Evolutionary conservation across 192 early-diverging fungal species (phyloP), one percentile per base, ranked within the genome.

Genomic region (Backusella tuberculispora): DNA sequence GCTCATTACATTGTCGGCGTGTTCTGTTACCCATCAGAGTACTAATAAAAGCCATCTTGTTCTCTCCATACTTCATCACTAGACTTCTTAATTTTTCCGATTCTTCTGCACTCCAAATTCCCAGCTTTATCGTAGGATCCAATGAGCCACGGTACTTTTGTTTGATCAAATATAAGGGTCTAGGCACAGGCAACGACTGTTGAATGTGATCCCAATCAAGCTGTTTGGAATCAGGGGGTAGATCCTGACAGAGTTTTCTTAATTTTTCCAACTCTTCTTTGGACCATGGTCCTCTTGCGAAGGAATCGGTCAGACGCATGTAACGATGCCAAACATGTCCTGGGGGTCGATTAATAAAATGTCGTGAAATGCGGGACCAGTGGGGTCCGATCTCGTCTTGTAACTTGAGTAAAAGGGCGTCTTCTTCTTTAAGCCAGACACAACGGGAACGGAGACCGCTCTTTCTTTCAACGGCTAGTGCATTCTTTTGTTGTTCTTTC

Each of bases 351-450:
- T 71, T 41, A 13, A 64, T 45, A 14, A 80, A 50, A 2, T 41
- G 65, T 26, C 50, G 71, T 0, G 71, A 40, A n/a, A 80, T 71
- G 40, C 19, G 40, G 1, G 72, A 44, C 66, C 67, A 80, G 14
- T 53, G 47, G 0, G 9, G 6, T 7, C 75, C 74, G 19, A 63
- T 9, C 15, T 45, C 43, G 0, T 63, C 10, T 0, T 66, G 12
- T 17, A 71, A 53, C 1, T 66, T 14, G 14, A 47, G 34, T 5
- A 80, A n/a, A 15, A 47, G 47, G 3, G 29, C n/a, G 42, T 80
- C 71, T 71, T 80, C 79, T 21, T 76, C 56, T 15, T 60, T n/a
- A 12, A 53, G 50, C 75, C 74, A 80, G 19, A 19, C 4, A 34
- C 46, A 38, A 15, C 68, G 68, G 5, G 45, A 26, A 0, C 68